phyloP scores from a whole-genome alignment of 805 yeast genomes.

The Nakazawaea wickerhamii region DNA sequence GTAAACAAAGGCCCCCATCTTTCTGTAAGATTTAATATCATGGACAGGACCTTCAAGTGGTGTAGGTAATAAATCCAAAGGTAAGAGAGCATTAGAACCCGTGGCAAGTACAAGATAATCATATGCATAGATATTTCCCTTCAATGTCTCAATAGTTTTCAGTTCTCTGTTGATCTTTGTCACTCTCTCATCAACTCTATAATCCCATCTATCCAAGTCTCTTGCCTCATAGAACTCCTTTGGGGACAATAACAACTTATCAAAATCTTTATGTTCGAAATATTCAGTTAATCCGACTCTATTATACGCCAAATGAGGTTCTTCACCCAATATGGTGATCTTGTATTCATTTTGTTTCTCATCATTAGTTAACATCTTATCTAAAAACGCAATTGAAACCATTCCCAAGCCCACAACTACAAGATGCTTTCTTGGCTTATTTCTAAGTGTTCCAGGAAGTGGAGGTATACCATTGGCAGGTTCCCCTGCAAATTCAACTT shows the following conservation, averaged over 20 bases:
- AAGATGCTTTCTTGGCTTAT: conserved; percentile 17
- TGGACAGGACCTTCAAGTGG: conserved; percentile 14
- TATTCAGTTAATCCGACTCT: conserved; percentile 31
- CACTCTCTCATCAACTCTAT: conserved; percentile 21
- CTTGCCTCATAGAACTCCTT: conserved; percentile 21
- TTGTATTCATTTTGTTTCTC: conserved; percentile 23
- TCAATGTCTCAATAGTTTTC: conserved; percentile 17
- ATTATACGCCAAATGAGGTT: conserved; percentile 30
- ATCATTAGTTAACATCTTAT: conserved; percentile 28
- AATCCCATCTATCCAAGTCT: conserved; percentile 21
- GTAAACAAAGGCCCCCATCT: conserved; percentile 30
- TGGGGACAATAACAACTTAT: conserved; percentile 23
- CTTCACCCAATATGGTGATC: conserved; percentile 30
- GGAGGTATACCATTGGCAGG: conserved; percentile 18
- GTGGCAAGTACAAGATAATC: conserved; percentile 28
- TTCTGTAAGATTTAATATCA: conserved; percentile 17
- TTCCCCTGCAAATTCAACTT: not conserved
- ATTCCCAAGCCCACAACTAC: conserved; percentile 32
- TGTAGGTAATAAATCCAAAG: conserved; percentile 20
- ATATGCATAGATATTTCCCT: conserved; percentile 17
- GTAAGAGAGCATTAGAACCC: conserved; percentile 28
- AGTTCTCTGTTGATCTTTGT: conserved; percentile 15
- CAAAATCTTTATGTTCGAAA: conserved; percentile 23
- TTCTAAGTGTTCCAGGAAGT: conserved; percentile 14
- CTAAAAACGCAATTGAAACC: conserved; percentile 31